Percentiles rank a stretch among this genome's conserved stretches.
Conservation (phyloP, 208 protist species). For the Crithidia bombi region DNA sequence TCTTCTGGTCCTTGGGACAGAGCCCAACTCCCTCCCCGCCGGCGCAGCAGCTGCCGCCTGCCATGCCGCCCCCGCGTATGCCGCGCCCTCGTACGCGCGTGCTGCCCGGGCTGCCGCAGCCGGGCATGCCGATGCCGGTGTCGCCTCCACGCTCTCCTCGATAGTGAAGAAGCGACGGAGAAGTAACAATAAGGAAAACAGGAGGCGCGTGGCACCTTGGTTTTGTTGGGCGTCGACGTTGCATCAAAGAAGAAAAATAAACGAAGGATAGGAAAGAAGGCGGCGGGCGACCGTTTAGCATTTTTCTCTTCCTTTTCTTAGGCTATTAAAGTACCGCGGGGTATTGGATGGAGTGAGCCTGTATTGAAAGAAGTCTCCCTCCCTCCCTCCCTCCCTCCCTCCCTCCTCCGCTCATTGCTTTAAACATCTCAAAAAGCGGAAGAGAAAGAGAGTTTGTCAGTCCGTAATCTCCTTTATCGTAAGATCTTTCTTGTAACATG, state of each 20-base stretch:
- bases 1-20: conserved; percentile 72
- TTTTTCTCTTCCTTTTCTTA: no score
- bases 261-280: not conserved
- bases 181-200: not conserved
- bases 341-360: no score
- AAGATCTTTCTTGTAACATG: no score
- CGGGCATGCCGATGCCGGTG: conserved; percentile 50
- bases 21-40: conserved; percentile 57
- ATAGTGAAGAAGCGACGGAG: conserved; percentile 5
- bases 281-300: no score
- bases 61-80: conserved; percentile 77
- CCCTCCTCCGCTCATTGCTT: no score
- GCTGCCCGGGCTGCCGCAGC: conserved; percentile 64
- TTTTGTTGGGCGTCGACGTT: not conserved
- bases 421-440: no score
- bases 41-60: conserved; percentile 52
- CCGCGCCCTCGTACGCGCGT: conserved; percentile 60
- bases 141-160: conserved; percentile 42
- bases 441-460: no score
- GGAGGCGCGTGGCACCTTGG: not conserved
- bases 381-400: no score
- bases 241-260: not conserved
- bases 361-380: no score
- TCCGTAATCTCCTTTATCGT: no score
- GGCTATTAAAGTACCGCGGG: no score